Evolutionary conservation across 352 stramenopile genomes (phyloP).

Genomic region (Hyaloperonospora arabidopsidis): DNA sequence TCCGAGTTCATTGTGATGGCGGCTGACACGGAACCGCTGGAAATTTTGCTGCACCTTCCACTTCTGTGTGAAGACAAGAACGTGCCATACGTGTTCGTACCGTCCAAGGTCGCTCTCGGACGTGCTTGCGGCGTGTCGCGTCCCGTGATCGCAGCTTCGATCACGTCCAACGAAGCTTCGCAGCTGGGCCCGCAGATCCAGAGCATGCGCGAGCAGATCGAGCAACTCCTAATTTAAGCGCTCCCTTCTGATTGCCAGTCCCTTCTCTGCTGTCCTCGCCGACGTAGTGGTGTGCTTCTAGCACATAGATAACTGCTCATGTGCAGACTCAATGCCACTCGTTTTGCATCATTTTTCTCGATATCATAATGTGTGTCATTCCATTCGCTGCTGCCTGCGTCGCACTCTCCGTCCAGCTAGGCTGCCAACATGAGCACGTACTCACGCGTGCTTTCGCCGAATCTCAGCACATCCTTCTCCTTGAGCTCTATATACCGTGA

Average conservation of each 20-base stretch:
- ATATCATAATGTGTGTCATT: constrained; percentile 3
- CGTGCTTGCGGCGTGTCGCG: constrained; percentile 98
- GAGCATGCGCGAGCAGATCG: constrained; percentile 99
- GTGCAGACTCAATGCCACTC: constrained; percentile 15
- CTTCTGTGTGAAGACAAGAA: constrained; percentile 98
- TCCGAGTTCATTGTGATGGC: constrained; percentile 99
- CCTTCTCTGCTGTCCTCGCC: background rate
- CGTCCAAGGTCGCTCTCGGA: constrained; percentile 97
- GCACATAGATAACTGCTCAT: constrained; percentile 24
- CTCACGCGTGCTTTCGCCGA: constrained; percentile 94
- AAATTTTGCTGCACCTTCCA: constrained; percentile 99
- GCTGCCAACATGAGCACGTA: constrained; percentile 92
- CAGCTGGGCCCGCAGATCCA: constrained; percentile 99
- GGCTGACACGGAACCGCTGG: constrained; percentile 98
- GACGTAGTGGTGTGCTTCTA: constrained; percentile 15
- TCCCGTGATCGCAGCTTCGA: constrained; percentile 97
- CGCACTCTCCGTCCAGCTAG: constrained; percentile 14
- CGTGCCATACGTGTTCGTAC: constrained; percentile 88
- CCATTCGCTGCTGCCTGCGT: too few relatives aligned
- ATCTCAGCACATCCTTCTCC: constrained; percentile 93
- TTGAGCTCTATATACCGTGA: constrained; percentile 95
- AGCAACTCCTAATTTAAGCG: constrained; percentile 99
- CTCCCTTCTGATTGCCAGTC: constrained; percentile 22
- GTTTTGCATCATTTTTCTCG: constrained; percentile 9
- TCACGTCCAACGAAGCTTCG: constrained; percentile 99